Percentiles rank a stretch among this genome's conserved stretches.
Evolutionary conservation across 805 yeast species (phyloP).

Genomic region (Starmerella kuoi): DNA sequence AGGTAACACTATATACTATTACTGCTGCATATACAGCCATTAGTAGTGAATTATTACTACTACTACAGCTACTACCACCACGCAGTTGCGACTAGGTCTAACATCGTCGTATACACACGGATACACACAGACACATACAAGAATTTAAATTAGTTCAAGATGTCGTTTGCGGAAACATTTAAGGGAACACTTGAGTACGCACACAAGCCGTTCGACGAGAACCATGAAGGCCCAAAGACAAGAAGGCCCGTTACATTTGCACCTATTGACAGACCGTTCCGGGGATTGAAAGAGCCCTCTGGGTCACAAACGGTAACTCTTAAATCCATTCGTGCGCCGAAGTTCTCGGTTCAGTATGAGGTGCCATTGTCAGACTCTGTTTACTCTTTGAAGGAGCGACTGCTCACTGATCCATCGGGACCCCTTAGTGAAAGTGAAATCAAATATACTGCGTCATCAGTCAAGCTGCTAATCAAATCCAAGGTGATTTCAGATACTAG

Average conservation of each 20-base stretch:
- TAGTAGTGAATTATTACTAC: too few species aligned
- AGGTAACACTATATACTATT: too few species aligned
- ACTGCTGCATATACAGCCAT: too few species aligned
- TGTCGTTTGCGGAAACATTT: constrained; percentile 9
- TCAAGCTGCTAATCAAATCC: constrained; percentile 19
- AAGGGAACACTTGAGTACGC: constrained; percentile 12
- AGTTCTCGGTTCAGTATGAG: constrained; percentile 34
- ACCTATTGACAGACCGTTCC: constrained; percentile 11
- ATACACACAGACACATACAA: too few species aligned
- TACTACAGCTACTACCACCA: too few species aligned
- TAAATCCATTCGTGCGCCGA: constrained; percentile 65
- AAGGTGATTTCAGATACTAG: constrained; percentile 21
- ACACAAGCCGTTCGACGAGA: constrained; percentile 12
- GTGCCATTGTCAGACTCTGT: constrained; percentile 21
- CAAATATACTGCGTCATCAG: constrained; percentile 8
- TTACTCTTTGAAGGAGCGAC: constrained; percentile 25
- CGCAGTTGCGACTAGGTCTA: too few species aligned
- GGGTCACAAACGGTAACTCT: constrained; percentile 29
- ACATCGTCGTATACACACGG: too few species aligned
- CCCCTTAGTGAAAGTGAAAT: constrained; percentile 19
- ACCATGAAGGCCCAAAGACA: constrained; percentile 7
- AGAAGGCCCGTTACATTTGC: constrained; percentile 7
- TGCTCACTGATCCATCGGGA: constrained; percentile 24
- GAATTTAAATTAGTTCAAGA: neutral
- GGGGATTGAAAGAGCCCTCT: constrained; percentile 6